A percentile compares a stretch with the other conserved stretches of the same genome.
Evolutionary conservation across 768 basidiomycete genomes (phyloP).

Genomic region (Leucocoprinus leucothites): DNA sequence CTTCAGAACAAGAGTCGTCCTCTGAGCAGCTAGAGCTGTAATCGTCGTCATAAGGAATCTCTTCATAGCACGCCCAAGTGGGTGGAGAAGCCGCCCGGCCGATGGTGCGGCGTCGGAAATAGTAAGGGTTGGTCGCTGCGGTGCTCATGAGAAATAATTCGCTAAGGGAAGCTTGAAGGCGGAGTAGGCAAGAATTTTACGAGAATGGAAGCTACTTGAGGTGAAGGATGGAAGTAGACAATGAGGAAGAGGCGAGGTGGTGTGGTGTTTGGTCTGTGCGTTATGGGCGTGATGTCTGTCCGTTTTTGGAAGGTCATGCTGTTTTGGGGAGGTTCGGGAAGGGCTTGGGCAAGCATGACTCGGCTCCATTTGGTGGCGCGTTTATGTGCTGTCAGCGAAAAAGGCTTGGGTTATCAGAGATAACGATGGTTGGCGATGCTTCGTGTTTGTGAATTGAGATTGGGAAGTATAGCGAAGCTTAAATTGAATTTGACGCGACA

Average conservation of each 20-base stretch:
- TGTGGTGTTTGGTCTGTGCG: conserved; percentile 2
- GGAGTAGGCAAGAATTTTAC: background rate
- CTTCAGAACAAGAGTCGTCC: conserved; percentile 60
- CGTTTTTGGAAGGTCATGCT: background rate
- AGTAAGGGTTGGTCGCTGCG: conserved; percentile 36
- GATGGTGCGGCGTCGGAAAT: conserved; percentile 69
- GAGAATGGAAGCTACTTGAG: background rate
- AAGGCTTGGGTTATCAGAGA: too few species aligned
- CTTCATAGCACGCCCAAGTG: conserved; percentile 89
- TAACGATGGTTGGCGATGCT: too few species aligned
- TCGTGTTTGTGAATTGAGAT: too few species aligned
- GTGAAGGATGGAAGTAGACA: conserved; percentile 6
- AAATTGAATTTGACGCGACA: too few species aligned
- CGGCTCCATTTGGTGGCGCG: background rate
- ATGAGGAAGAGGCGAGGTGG: conserved; percentile 11
- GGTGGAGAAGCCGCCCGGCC: conserved; percentile 82
- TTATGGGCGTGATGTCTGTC: background rate
- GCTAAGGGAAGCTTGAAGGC: background rate
- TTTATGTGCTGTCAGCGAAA: background rate
- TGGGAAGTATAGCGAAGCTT: too few species aligned
- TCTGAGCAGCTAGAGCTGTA: conserved; percentile 58
- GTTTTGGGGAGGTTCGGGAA: background rate
- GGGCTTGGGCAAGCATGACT: background rate
- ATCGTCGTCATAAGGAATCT: conserved; percentile 71
- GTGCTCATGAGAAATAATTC: conserved; percentile 29